Conservation (phyloP, 768 basidiomycete genomes). For the Asterophora parasitica region DNA sequence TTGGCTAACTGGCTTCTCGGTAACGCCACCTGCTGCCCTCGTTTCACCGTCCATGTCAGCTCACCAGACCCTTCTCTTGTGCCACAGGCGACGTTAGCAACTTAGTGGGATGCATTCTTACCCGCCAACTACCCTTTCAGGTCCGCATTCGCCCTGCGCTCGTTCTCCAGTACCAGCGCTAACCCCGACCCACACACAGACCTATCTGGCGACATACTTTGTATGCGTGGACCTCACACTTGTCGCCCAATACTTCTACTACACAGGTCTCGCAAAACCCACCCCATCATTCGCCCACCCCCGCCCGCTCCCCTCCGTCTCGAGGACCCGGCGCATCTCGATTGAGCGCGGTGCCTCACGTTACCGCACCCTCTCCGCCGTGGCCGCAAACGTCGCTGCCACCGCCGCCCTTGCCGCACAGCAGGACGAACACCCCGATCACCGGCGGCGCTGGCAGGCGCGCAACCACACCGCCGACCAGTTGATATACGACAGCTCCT, state of each 20-base stretch:
- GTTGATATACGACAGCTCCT: constrained; percentile 17
- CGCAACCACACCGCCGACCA: constrained; percentile 17
- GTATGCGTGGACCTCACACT: constrained; percentile 76
- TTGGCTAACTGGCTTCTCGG: constrained; percentile 90
- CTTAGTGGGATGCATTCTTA: constrained; percentile 85
- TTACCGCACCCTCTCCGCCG: constrained; percentile 64
- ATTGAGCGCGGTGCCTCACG: constrained; percentile 51
- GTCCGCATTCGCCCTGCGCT: constrained; percentile 38
- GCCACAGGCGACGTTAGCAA: constrained; percentile 84
- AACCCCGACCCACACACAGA: constrained; percentile 50
- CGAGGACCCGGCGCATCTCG: constrained; percentile 40
- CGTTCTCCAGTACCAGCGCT: constrained; percentile 5
- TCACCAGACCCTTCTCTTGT: background rate
- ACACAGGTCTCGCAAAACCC: constrained; percentile 38
- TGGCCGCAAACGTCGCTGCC: constrained; percentile 68
- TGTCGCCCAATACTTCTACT: constrained; percentile 80
- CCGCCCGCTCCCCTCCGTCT: constrained; percentile 40
- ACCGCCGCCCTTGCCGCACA: constrained; percentile 68
- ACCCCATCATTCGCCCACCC: constrained; percentile 26
- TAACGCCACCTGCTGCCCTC: constrained; percentile 29
- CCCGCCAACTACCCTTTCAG: constrained; percentile 93
- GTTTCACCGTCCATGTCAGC: constrained; percentile 1
- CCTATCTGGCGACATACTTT: constrained; percentile 89
- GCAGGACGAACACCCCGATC: constrained; percentile 43
- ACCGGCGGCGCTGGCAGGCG: constrained; percentile 26